Percentiles rank a stretch among this genome's conserved stretches.
Conservation (phyloP, 352 stramenopile species). For the Pythium myriotylum region DNA sequence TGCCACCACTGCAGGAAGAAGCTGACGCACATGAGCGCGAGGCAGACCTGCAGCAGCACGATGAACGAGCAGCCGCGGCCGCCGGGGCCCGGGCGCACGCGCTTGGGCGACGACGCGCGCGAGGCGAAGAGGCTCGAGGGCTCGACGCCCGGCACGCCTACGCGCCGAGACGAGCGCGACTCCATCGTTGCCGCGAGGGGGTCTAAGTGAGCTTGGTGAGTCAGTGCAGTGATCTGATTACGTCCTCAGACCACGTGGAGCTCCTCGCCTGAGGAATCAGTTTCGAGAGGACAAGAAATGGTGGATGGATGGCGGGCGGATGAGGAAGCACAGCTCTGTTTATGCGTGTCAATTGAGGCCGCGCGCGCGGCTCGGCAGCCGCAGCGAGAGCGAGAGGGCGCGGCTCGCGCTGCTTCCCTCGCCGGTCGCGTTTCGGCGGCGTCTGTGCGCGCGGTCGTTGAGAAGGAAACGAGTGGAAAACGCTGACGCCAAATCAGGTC, state of each 20-base stretch:
- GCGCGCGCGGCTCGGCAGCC: neutral
- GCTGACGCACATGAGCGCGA: constrained; percentile 40
- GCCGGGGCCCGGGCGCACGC: neutral
- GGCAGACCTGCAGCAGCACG: constrained; percentile 44
- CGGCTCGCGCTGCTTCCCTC: no score
- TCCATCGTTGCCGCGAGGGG: constrained; percentile 35
- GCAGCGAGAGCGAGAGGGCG: no score
- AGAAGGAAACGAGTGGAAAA: constrained; percentile 43
- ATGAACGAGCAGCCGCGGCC: constrained; percentile 29
- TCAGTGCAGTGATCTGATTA: neutral
- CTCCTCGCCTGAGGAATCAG: neutral
- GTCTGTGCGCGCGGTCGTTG: constrained; percentile 35
- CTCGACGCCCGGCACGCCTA: constrained; percentile 11
- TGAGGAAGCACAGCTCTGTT: constrained; percentile 19
- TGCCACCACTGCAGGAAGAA: constrained; percentile 53
- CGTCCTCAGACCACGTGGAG: neutral
- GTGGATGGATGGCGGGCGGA: constrained; percentile 8
- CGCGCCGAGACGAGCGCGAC: constrained; percentile 33
- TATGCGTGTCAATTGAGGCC: constrained; percentile 26
- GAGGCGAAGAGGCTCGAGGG: constrained; percentile 12
- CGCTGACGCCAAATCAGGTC: no score
- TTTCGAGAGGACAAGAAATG: neutral
- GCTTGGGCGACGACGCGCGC: constrained; percentile 1
- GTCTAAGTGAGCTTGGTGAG: neutral
- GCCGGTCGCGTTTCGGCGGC: no score